These are phyloP conservation scores for Hypomyces rosellus DNA, from an alignment of 2,329 filamentous ascomycete species.

Conservation along the genomic window DNA sequence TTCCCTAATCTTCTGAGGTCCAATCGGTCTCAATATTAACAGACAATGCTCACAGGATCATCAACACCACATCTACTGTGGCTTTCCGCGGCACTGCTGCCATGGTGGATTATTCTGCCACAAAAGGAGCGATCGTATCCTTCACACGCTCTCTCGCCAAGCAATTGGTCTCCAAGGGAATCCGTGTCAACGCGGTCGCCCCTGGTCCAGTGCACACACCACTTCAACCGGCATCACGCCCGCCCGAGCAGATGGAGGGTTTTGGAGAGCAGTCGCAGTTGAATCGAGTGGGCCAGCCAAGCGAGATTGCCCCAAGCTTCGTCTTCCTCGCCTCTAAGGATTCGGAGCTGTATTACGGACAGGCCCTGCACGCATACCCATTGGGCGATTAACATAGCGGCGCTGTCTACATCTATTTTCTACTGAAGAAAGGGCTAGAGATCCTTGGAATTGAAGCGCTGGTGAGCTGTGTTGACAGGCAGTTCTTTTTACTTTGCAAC, in stretches of 20 bases:
- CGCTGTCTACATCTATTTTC: too few relatives aligned
- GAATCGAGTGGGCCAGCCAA: conserved; percentile 36
- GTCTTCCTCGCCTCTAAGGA: conserved; percentile 36
- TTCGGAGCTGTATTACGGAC: conserved; percentile 32
- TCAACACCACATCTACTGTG: conserved; percentile 46
- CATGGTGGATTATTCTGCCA: conserved; percentile 47
- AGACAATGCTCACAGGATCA: conserved; percentile 31
- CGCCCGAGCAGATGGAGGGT: conserved; percentile 38
- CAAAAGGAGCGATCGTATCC: conserved; percentile 50
- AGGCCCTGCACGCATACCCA: conserved; percentile 34
- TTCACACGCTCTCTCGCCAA: conserved; percentile 45
- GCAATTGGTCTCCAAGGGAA: conserved; percentile 45
- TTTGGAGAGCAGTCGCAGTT: conserved; percentile 34
- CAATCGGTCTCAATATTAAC: too few relatives aligned
- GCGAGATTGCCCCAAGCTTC: conserved; percentile 36
- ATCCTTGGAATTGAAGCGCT: too few relatives aligned
- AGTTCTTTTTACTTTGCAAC: too few relatives aligned
- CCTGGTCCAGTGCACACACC: conserved; percentile 5
- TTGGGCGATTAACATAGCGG: conserved; percentile 27
- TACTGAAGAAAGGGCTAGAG: too few relatives aligned
- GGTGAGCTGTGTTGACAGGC: too few relatives aligned
- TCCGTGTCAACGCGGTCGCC: conserved; percentile 40
- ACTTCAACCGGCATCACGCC: conserved; percentile 35
- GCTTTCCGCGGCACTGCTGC: conserved; percentile 41
- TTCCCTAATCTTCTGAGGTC: too few relatives aligned